A percentile compares a stretch with the other conserved stretches of the same genome.
These are phyloP conservation scores for Fusarium lateritium DNA, from an alignment of 2,329 filamentous ascomycete species.

Conservation along the genomic window DNA sequence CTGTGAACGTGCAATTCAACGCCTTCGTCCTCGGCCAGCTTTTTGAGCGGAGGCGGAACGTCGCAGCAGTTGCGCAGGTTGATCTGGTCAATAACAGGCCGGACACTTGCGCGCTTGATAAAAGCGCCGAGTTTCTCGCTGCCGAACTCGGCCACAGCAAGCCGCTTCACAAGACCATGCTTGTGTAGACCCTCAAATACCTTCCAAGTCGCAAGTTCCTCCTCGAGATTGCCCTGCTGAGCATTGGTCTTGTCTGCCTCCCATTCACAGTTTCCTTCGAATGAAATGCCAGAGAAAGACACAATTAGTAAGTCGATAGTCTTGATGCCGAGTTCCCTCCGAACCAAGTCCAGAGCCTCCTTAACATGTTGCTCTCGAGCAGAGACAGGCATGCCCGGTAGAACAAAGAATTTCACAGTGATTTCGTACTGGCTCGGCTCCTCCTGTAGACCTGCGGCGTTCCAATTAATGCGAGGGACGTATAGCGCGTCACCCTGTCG, in stretches of 20 bases:
- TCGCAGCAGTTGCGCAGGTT: constrained; percentile 97
- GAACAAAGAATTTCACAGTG: constrained; percentile 94
- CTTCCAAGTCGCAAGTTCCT: constrained; percentile 78
- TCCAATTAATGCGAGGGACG: constrained; percentile 84
- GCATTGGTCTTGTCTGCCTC: constrained; percentile 76
- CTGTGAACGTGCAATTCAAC: constrained; percentile 95
- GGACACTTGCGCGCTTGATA: constrained; percentile 77
- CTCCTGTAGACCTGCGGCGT: constrained; percentile 80
- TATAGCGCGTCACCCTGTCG: constrained; percentile 74
- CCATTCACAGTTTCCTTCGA: constrained; percentile 92
- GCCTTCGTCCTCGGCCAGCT: constrained; percentile 84
- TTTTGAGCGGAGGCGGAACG: constrained; percentile 87
- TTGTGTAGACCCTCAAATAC: constrained; percentile 81
- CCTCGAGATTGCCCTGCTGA: constrained; percentile 74
- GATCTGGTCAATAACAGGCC: constrained; percentile 92
- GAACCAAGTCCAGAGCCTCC: constrained; percentile 85
- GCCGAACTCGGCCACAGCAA: constrained; percentile 94
- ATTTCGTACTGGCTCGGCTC: constrained; percentile 91
- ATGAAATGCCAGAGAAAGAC: constrained; percentile 93
- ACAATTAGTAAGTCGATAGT: constrained; percentile 91
- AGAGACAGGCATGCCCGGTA: constrained; percentile 77
- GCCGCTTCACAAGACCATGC: constrained; percentile 78
- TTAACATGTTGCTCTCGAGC: constrained; percentile 78
- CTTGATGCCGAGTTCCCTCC: constrained; percentile 81
- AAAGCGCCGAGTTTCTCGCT: constrained; percentile 86